These are phyloP conservation scores for Helotiales sp. DNA, from an alignment of 2,329 filamentous ascomycete genomes.

Conservation along the genomic window DNA sequence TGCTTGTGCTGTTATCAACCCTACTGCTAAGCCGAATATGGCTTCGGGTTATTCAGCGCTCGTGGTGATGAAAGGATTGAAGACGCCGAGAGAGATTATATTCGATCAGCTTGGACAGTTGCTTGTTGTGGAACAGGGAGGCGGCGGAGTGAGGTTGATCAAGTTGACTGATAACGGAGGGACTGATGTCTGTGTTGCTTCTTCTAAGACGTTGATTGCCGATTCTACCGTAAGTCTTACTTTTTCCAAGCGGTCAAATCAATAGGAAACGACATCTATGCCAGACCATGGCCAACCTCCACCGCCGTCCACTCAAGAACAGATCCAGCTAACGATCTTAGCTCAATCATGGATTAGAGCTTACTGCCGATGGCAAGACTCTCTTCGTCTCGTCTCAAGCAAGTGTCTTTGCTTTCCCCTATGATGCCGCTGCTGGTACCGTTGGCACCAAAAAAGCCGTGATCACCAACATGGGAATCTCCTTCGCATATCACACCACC, in stretches of 20 bases:
- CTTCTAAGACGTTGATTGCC: constrained; percentile 14
- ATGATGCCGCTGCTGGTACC: constrained; percentile 19
- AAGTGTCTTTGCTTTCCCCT: constrained; percentile 21
- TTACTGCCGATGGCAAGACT: constrained; percentile 28
- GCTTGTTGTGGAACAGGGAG: constrained; percentile 20
- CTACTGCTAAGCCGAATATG: constrained; percentile 1
- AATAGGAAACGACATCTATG: background rate
- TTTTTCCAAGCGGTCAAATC: background rate
- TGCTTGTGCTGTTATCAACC: constrained; percentile 13
- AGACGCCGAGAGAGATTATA: constrained; percentile 17
- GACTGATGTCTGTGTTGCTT: constrained; percentile 15
- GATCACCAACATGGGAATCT: constrained; percentile 21
- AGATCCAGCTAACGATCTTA: background rate
- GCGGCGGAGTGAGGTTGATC: constrained; percentile 7
- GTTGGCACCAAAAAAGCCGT: constrained; percentile 18
- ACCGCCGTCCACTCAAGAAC: background rate
- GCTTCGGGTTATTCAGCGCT: constrained; percentile 13
- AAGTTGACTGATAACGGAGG: constrained; percentile 23
- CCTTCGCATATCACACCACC: constrained; percentile 18
- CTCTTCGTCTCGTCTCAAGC: constrained; percentile 19
- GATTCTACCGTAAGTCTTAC: constrained; percentile 16
- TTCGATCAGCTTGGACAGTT: constrained; percentile 23
- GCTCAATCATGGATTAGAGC: constrained; percentile 26
- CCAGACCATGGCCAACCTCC: background rate
- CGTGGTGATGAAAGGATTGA: constrained; percentile 24